A percentile compares a stretch with the other conserved stretches of the same genome.
Conservation (phyloP, 2,329 filamentous ascomycete genomes). For the Eurotiales sp. region DNA sequence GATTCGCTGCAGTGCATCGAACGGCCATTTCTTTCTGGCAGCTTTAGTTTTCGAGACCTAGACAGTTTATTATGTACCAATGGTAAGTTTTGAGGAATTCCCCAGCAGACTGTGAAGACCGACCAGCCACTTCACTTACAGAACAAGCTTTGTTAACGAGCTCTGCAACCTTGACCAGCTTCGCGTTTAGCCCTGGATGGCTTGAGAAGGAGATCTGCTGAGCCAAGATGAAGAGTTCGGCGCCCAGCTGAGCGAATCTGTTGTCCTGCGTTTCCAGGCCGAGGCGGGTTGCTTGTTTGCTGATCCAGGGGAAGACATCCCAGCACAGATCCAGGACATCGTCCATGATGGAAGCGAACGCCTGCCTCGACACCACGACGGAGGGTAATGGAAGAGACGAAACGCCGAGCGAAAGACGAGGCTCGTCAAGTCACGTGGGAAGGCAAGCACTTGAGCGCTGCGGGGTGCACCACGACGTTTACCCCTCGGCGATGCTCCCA, state of each 20-base stretch:
- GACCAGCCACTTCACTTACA: neutral
- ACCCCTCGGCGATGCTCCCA: too few relatives aligned
- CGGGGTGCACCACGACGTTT: too few relatives aligned
- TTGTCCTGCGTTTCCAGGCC: neutral
- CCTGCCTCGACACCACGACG: too few relatives aligned
- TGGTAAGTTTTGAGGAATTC: too few relatives aligned
- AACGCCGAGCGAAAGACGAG: too few relatives aligned
- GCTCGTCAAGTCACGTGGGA: neutral
- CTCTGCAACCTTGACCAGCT: neutral
- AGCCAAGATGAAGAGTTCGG: slow-evolving; percentile 3
- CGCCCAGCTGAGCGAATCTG: neutral
- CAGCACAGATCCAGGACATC: neutral
- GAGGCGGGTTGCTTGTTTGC: neutral
- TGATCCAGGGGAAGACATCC: slow-evolving; percentile 5
- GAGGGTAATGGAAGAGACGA: neutral
- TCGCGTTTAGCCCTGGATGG: neutral
- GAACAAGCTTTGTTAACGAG: slow-evolving; percentile 8
- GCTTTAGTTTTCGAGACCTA: neutral
- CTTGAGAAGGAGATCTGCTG: neutral
- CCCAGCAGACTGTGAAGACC: neutral
- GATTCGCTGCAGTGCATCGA: neutral
- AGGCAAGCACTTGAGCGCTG: neutral
- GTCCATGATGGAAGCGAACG: neutral
- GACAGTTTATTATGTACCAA: neutral
- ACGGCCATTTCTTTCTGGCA: neutral